These are phyloP conservation scores for Dicorynia guianensis DNA, from an alignment of 306 rosid genomes.

Conservation along the genomic window DNA sequence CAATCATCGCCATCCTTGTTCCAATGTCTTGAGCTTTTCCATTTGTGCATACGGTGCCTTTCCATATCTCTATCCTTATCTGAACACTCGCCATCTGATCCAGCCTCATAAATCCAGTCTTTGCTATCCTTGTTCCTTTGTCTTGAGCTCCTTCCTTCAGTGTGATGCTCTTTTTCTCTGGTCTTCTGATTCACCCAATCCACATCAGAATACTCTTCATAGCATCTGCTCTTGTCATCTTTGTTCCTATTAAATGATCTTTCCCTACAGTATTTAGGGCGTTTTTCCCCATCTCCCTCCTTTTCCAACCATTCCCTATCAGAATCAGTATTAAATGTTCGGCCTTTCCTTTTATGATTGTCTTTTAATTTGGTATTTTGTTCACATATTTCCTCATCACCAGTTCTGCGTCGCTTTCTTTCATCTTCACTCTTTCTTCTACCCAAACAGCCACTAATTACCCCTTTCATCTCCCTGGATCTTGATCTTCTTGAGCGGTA, in stretches of 20 bases:
- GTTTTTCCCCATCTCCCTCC: slow-evolving; percentile 43
- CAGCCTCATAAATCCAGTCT: slow-evolving; percentile 30
- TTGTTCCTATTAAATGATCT: slow-evolving; percentile 39
- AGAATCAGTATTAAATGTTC: slow-evolving; percentile 50
- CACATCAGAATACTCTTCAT: slow-evolving; percentile 51
- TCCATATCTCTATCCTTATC: slow-evolving; percentile 25
- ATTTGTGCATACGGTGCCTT: not conserved
- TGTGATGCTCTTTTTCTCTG: slow-evolving; percentile 28
- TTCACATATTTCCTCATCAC: slow-evolving; percentile 45
- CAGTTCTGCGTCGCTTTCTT: slow-evolving; percentile 41
- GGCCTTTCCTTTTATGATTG: slow-evolving; percentile 44
- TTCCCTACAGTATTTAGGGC: slow-evolving; percentile 36
- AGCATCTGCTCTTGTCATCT: slow-evolving; percentile 39
- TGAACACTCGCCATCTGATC: slow-evolving; percentile 33
- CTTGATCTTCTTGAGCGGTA: slow-evolving; percentile 60
- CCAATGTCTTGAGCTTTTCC: slow-evolving; percentile 30
- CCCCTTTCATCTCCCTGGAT: slow-evolving; percentile 57
- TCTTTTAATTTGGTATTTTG: slow-evolving; percentile 38
- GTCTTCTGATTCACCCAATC: slow-evolving; percentile 33
- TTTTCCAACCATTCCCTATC: slow-evolving; percentile 55
- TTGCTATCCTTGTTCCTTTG: slow-evolving; percentile 5
- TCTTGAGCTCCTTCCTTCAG: slow-evolving; percentile 41
- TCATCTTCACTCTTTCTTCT: slow-evolving; percentile 53
- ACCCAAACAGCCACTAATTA: slow-evolving; percentile 41
- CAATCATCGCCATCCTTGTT: not conserved